phyloP scores from a whole-genome alignment of 139 green algal genomes.

The Micractinium conductrix region DNA sequence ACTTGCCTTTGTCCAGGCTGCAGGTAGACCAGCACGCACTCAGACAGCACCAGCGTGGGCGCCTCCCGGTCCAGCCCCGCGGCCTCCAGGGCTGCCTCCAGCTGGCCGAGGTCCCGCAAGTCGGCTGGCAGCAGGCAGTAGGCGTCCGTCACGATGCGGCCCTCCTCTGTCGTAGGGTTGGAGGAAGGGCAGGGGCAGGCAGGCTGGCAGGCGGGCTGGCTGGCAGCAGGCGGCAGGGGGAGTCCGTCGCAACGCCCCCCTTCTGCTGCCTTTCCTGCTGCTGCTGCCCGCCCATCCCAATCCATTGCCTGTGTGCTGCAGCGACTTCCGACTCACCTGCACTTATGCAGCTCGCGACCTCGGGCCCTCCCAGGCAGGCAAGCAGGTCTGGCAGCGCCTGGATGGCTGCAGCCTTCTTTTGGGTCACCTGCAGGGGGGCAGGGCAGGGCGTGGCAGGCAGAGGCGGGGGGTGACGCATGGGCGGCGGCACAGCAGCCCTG shows the following conservation, averaged over 20 bases:
- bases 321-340: not conserved
- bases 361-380: not conserved
- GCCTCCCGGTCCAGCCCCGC: conserved; percentile 57
- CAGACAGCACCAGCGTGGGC: conserved; percentile 81
- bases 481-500: too few species aligned
- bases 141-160: conserved; percentile 22
- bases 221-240: conserved; percentile 70
- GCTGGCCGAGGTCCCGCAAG: conserved; percentile 55
- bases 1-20: conserved; percentile 55
- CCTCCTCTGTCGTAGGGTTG: conserved; percentile 5
- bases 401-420: conserved; percentile 58
- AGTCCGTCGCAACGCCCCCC: conserved; percentile 26
- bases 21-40: conserved; percentile 95
- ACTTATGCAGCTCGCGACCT: not conserved
- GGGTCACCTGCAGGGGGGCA: conserved; percentile 62
- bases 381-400: conserved; percentile 29
- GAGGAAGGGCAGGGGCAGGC: not conserved
- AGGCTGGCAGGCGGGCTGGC: conserved; percentile 59
- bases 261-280: too few species aligned
- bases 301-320: too few species aligned
- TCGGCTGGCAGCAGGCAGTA: conserved; percentile 80
- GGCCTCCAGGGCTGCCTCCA: conserved; percentile 52
- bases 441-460: too few species aligned
- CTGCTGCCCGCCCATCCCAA: too few species aligned
- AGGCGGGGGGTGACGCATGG: too few species aligned